phyloP scores from a whole-genome alignment of 768 basidiomycete genomes.

The Trametes villosa region DNA sequence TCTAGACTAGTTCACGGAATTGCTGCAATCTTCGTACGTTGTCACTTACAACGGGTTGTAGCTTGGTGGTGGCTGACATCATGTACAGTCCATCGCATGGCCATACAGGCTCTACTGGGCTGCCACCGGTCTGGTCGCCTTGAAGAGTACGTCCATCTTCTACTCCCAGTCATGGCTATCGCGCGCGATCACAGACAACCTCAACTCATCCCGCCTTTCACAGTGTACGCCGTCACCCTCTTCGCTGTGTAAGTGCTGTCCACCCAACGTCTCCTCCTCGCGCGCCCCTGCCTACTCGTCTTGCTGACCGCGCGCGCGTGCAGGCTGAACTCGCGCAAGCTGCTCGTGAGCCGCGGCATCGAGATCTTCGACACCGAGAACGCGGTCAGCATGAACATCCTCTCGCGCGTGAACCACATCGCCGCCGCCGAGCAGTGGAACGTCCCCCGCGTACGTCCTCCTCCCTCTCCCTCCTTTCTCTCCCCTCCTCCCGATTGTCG shows the following conservation, averaged over 20 bases:
- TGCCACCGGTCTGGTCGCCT: not conserved
- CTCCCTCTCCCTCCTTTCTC: not conserved
- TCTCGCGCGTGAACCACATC: slow-evolving; percentile 6
- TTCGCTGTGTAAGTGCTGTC: not conserved
- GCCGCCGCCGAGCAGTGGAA: slow-evolving; percentile 2
- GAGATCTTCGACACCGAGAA: not conserved
- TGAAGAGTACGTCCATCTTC: not conserved
- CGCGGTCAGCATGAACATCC: not conserved
- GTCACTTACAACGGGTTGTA: not conserved
- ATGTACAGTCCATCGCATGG: not conserved
- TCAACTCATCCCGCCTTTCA: not conserved
- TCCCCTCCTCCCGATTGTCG: not conserved
- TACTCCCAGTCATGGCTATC: not conserved
- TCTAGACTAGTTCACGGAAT: not conserved
- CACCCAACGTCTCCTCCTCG: not conserved
- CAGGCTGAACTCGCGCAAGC: slow-evolving; percentile 10
- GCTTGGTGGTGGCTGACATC: not conserved
- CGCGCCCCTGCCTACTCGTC: not conserved
- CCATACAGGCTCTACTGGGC: not conserved
- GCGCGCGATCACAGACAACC: not conserved
- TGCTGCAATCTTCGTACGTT: not conserved
- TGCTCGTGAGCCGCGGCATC: not conserved
- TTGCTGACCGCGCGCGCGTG: too few relatives aligned
- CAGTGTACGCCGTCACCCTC: slow-evolving; percentile 11
- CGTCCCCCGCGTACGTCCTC: not conserved